These are phyloP conservation scores for Tricholoma hemisulphureum DNA, from an alignment of 768 basidiomycete species.

Conservation along the genomic window DNA sequence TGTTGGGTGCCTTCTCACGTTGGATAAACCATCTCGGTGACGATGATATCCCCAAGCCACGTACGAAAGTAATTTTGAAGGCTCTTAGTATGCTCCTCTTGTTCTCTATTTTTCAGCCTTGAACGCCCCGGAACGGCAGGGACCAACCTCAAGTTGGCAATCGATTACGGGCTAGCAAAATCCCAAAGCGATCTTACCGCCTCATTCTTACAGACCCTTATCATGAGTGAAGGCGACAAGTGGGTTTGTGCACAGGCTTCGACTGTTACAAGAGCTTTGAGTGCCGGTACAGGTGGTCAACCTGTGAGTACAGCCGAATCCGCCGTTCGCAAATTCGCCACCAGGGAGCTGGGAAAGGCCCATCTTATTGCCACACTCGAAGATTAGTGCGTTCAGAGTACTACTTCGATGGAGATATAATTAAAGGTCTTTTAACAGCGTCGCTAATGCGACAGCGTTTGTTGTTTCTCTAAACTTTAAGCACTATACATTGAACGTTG, in stretches of 20 bases:
- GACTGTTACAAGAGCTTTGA: constrained; percentile 67
- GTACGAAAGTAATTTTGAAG: constrained; percentile 73
- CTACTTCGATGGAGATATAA: not conserved
- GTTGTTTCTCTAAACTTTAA: constrained; percentile 3
- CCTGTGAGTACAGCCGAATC: constrained; percentile 75
- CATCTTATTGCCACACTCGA: constrained; percentile 78
- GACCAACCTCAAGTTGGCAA: constrained; percentile 86
- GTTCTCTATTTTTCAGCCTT: not conserved
- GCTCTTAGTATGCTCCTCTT: constrained; percentile 59
- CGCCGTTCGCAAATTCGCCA: constrained; percentile 84
- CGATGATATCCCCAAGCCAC: constrained; percentile 65
- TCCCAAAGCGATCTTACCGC: constrained; percentile 84
- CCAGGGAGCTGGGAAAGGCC: constrained; percentile 78
- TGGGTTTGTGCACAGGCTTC: constrained; percentile 78
- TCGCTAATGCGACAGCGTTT: constrained; percentile 82
- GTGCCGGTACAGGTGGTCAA: constrained; percentile 60
- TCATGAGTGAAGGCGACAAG: constrained; percentile 94
- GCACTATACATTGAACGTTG: not conserved
- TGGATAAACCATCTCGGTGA: constrained; percentile 89
- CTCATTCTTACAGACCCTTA: constrained; percentile 89
- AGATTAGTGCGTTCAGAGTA: constrained; percentile 68
- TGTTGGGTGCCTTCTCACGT: constrained; percentile 88
- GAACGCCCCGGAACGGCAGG: constrained; percentile 35
- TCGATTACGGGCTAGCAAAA: constrained; percentile 81
- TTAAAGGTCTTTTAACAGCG: constrained; percentile 38